Evolutionary conservation across 345 rosid species (phyloP).

Genomic region (Citrus glauca): DNA sequence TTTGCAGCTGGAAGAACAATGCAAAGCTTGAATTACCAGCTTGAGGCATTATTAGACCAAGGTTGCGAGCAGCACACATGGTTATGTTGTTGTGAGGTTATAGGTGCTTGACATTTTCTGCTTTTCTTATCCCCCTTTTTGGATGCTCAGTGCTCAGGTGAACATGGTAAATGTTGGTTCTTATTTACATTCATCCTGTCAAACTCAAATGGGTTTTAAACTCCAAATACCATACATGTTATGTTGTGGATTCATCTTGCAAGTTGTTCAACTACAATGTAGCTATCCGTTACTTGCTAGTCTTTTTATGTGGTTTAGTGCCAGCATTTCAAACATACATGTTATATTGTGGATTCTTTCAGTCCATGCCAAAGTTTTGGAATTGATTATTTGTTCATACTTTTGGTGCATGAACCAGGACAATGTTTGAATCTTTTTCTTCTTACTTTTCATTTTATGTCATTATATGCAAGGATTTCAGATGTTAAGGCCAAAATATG

Average conservation of each 20-base stretch:
- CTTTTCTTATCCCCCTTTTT: neutral
- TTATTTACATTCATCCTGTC: neutral
- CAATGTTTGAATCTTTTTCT: neutral
- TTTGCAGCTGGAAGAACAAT: constrained; percentile 84
- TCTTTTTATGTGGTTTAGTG: neutral
- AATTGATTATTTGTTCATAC: neutral
- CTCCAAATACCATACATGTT: neutral
- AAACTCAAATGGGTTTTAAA: neutral
- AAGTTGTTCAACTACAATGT: neutral
- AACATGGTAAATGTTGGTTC: neutral
- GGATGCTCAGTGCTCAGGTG: neutral
- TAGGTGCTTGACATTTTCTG: neutral
- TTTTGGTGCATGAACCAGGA: neutral
- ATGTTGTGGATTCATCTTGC: neutral
- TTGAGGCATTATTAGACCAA: constrained; percentile 21
- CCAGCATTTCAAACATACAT: neutral
- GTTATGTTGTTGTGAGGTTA: neutral
- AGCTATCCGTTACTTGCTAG: neutral
- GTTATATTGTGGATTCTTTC: neutral
- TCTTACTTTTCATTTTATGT: neutral
- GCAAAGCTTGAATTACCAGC: constrained; percentile 81
- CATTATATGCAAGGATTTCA: neutral
- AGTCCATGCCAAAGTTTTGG: neutral
- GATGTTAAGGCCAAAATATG: neutral
- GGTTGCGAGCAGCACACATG: constrained; percentile 2